Conservation (phyloP, 176 grass and related monocot species). For the Triticum monococcum region DNA sequence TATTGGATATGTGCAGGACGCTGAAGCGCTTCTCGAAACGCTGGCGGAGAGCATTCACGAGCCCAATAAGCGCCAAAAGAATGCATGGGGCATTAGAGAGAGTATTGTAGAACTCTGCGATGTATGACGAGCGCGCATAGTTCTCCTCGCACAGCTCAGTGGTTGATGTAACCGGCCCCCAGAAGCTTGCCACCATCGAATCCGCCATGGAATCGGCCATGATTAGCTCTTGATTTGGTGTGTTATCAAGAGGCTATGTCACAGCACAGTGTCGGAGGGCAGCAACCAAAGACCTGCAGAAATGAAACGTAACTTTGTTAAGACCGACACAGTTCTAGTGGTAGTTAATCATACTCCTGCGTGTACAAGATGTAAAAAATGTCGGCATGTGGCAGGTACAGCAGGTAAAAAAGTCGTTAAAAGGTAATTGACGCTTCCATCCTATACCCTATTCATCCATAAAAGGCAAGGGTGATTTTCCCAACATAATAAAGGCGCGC, state of each 20-base stretch:
- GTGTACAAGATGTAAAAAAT: neutral
- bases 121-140: slow-evolving; percentile 64
- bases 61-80: slow-evolving; percentile 67
- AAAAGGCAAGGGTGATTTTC: neutral
- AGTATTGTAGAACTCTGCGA: slow-evolving; percentile 88
- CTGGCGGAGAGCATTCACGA: slow-evolving; percentile 65
- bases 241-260: slow-evolving; percentile 10
- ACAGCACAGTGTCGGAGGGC: neutral
- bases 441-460: neutral
- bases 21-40: slow-evolving; percentile 86
- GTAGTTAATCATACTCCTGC: neutral
- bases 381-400: neutral
- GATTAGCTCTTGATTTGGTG: slow-evolving; percentile 1
- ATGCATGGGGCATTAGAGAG: slow-evolving; percentile 70
- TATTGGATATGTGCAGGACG: slow-evolving; percentile 75
- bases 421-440: neutral
- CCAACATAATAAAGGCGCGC: neutral
- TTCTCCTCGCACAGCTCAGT: slow-evolving; percentile 76
- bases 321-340: neutral
- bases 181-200: slow-evolving; percentile 74
- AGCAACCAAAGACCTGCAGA: slow-evolving; percentile 37
- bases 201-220: slow-evolving; percentile 80
- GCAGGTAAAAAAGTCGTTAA: neutral
- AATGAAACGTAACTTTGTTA: neutral
- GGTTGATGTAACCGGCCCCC: slow-evolving; percentile 83